Percentiles rank a stretch among this genome's conserved stretches.
These are phyloP conservation scores for Hymenochaete sp. DNA, from an alignment of 1,284 basidiomycete genomes.

Conservation along the genomic window DNA sequence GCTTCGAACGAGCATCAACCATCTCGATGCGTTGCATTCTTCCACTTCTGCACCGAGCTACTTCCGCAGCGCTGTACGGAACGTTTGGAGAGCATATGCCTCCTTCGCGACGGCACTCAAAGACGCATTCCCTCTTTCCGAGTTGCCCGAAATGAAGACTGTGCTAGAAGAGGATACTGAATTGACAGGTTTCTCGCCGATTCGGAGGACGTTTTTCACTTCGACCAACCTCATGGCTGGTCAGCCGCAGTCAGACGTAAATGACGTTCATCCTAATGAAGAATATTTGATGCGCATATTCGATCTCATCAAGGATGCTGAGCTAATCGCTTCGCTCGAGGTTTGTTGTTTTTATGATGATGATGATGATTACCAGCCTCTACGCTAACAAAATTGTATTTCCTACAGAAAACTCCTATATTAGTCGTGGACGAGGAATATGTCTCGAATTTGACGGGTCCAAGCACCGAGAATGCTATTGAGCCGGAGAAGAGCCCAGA, in stretches of 20 bases:
- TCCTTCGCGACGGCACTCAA: conserved; percentile 60
- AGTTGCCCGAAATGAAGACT: conserved; percentile 52
- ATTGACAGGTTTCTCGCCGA: conserved; percentile 80
- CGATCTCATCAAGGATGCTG: conserved; percentile 77
- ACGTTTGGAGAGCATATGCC: conserved; percentile 72
- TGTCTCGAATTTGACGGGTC: background rate
- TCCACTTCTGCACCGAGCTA: conserved; percentile 20
- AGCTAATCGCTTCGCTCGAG: conserved; percentile 48
- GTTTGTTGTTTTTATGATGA: conserved; percentile 35
- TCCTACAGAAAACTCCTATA: conserved; percentile 33
- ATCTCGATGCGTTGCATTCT: conserved; percentile 33
- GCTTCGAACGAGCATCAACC: conserved; percentile 73
- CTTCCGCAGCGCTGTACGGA: conserved; percentile 28
- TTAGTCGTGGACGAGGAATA: conserved; percentile 27
- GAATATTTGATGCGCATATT: conserved; percentile 91
- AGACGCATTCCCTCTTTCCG: conserved; percentile 60
- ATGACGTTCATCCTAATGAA: conserved; percentile 84
- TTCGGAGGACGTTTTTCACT: conserved; percentile 46
- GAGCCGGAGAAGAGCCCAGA: background rate
- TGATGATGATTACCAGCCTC: background rate
- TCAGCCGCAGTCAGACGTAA: no score
- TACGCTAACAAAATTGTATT: no score
- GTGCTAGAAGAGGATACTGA: conserved; percentile 91
- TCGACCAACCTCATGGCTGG: conserved; percentile 19
- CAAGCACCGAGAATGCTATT: background rate